Percentiles rank a stretch among this genome's conserved stretches.
These are phyloP conservation scores for Macadamia integrifolia DNA, from an alignment of 164 flowering plant genomes.

Conservation along the genomic window DNA sequence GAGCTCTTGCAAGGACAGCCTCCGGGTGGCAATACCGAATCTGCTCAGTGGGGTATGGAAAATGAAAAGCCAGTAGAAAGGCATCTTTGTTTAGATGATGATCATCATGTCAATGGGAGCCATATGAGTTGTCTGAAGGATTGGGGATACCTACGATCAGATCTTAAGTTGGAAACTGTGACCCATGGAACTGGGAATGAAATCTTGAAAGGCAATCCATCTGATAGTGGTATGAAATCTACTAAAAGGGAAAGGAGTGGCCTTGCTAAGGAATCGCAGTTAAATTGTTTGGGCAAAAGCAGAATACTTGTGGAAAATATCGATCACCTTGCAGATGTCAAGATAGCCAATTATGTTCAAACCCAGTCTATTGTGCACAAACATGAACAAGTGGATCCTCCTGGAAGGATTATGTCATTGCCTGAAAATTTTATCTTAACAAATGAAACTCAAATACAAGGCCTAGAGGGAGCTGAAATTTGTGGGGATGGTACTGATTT, in stretches of 20 bases:
- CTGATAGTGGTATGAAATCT: constrained; percentile 9
- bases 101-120: neutral
- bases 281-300: neutral
- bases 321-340: constrained; percentile 18
- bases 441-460: constrained; percentile 11
- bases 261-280: constrained; percentile 2
- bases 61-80: neutral
- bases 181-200: constrained; percentile 11
- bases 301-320: neutral
- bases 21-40: neutral
- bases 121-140: neutral
- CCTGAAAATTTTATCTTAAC: constrained; percentile 2
- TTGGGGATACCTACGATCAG: constrained; percentile 1
- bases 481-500: constrained; percentile 6
- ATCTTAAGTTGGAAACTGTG: constrained; percentile 4
- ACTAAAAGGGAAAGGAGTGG: constrained; percentile 24
- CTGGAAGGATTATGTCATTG: constrained; percentile 7
- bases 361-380: constrained; percentile 11
- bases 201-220: constrained; percentile 2
- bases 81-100: neutral
- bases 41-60: neutral
- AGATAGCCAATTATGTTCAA: constrained; percentile 9
- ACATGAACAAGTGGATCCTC: constrained; percentile 8
- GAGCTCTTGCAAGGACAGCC: constrained; percentile 1
- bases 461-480: constrained; percentile 8